A percentile compares a stretch with the other conserved stretches of the same genome.
Evolutionary conservation across 2,329 filamentous ascomycete species (phyloP).

Genomic region (Fusarium tanahbumbuense): DNA sequence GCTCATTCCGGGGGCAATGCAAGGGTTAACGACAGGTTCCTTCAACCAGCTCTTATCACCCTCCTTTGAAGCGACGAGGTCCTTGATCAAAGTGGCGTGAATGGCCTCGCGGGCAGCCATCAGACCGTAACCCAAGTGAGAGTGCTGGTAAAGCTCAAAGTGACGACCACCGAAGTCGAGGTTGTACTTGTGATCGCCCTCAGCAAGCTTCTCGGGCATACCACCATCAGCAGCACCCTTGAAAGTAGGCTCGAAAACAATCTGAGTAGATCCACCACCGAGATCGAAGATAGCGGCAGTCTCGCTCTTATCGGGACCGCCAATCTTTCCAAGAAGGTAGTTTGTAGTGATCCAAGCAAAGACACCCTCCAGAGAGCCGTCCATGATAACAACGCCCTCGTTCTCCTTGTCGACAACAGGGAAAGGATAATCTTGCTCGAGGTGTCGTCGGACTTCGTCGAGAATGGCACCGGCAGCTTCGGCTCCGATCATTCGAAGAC

Average conservation of each 20-base stretch:
- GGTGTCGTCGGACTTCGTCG: conserved; percentile 81
- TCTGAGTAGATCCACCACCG: conserved; percentile 96
- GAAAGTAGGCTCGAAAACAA: conserved; percentile 97
- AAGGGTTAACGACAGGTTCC: conserved; percentile 82
- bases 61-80: conserved; percentile 69
- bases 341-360: conserved; percentile 99
- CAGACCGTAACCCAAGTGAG: conserved; percentile 94
- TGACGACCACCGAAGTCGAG: conserved; percentile 89
- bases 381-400: conserved; percentile 95
- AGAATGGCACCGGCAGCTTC: conserved; percentile 87
- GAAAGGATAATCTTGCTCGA: conserved; percentile 94
- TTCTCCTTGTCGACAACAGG: conserved; percentile 88
- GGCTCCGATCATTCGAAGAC: conserved; percentile 84
- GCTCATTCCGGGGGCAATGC: conserved; percentile 83
- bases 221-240: conserved; percentile 77
- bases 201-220: conserved; percentile 84
- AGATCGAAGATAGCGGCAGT: conserved; percentile 97
- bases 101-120: conserved; percentile 94
- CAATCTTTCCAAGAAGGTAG: conserved; percentile 98
- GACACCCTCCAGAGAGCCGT: conserved; percentile 95
- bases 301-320: conserved; percentile 86
- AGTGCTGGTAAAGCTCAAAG: conserved; percentile 97
- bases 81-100: conserved; percentile 79
- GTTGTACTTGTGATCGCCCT: conserved; percentile 95
- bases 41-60: conserved; percentile 74